phyloP scores from a whole-genome alignment of 257 asterid species.

The Scutellaria barbata region DNA sequence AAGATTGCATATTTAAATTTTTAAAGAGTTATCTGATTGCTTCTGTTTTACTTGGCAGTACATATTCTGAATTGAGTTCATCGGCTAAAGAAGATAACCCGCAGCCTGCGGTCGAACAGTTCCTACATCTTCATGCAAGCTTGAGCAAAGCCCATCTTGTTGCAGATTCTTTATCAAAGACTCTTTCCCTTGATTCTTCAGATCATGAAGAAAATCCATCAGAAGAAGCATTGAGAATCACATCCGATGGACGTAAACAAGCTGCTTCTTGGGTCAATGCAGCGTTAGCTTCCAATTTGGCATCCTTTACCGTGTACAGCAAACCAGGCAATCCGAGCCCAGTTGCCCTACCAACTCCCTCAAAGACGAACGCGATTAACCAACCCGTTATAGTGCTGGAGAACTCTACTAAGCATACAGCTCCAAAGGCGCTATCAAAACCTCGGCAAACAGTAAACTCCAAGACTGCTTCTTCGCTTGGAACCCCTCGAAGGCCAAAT shows the following conservation, averaged over 20 bases:
- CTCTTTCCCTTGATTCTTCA: conserved; percentile 47
- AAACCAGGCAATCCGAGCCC: conserved; percentile 54
- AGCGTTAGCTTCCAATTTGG: conserved; percentile 74
- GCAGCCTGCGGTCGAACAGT: conserved; percentile 92
- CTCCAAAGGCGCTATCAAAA: conserved; percentile 50
- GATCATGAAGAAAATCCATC: conserved; percentile 64
- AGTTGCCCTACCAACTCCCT: conserved; percentile 43
- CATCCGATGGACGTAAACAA: conserved; percentile 69
- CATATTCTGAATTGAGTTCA: conserved; percentile 79
- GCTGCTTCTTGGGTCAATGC: conserved; percentile 92
- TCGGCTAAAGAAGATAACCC: conserved; percentile 88
- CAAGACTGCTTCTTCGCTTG: conserved; percentile 46
- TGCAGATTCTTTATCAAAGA: conserved; percentile 78
- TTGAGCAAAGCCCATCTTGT: conserved; percentile 69
- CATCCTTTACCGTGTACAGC: conserved; percentile 68
- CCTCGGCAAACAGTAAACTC: conserved; percentile 54
- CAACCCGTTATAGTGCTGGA: conserved; percentile 74
- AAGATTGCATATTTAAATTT: not conserved
- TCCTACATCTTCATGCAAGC: conserved; percentile 67
- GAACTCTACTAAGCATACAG: conserved; percentile 56
- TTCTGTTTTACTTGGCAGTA: conserved; percentile 56
- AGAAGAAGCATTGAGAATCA: conserved; percentile 62
- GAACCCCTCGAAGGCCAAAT: conserved; percentile 49
- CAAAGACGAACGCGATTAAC: conserved; percentile 44
- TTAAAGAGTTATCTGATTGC: conserved; percentile 4